phyloP scores from a whole-genome alignment of 2,329 filamentous ascomycete species.

The Ascochyta fabae region DNA sequence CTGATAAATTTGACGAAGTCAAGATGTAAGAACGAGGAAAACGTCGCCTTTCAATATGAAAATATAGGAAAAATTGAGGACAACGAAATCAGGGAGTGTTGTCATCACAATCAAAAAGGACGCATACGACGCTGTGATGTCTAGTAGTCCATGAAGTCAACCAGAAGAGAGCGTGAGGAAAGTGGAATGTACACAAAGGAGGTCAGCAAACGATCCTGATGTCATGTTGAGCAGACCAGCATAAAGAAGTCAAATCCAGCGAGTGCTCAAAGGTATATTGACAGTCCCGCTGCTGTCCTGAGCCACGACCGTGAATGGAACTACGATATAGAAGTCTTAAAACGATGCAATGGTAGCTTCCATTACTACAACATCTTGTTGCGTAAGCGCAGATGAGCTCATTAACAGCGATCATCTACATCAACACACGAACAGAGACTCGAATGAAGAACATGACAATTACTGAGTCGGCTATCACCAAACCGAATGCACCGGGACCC shows the following conservation, averaged over 20 bases:
- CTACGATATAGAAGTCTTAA: conserved; percentile 29
- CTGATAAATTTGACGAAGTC: conserved; percentile 61
- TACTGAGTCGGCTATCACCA: conserved; percentile 2
- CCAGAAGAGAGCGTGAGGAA: conserved; percentile 57
- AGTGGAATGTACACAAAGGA: conserved; percentile 58
- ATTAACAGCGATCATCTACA: background rate
- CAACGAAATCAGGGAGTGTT: conserved; percentile 53
- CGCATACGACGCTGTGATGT: too few species aligned
- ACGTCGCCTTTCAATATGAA: conserved; percentile 58
- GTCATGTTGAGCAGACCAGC: too few species aligned
- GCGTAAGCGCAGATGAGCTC: conserved; percentile 4
- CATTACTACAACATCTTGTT: conserved; percentile 18
- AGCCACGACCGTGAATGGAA: conserved; percentile 32
- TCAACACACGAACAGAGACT: background rate
- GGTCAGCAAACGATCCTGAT: conserved; percentile 38
- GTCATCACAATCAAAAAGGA: conserved; percentile 53
- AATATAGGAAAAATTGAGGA: too few species aligned
- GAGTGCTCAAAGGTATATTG: conserved; percentile 55
- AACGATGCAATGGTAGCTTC: conserved; percentile 17
- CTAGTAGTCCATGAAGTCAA: conserved; percentile 57
- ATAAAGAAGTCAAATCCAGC: conserved; percentile 47
- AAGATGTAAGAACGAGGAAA: conserved; percentile 47
- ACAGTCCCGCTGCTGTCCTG: conserved; percentile 40
- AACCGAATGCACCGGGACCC: conserved; percentile 1
- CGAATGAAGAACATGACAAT: background rate